Percentiles rank a stretch among this genome's conserved stretches.
Conservation (phyloP, 108 stramenopile genomes). For the Conticribra guillardii region DNA sequence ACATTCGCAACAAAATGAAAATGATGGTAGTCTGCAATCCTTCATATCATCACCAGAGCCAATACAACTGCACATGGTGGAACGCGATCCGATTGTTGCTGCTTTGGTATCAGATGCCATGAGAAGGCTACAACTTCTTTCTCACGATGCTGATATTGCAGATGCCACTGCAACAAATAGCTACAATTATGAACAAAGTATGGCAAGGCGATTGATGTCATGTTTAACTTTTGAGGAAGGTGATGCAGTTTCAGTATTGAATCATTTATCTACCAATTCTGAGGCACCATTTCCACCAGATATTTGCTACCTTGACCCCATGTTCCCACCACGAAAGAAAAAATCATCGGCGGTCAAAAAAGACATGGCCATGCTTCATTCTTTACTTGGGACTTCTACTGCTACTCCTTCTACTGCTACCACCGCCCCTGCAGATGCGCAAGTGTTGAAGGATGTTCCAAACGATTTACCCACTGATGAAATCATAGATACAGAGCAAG, state of each 20-base stretch:
- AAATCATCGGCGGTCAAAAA: conserved; percentile 76
- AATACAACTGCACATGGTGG: conserved; percentile 66
- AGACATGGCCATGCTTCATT: conserved; percentile 83
- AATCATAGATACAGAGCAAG: neutral
- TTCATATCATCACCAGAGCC: neutral
- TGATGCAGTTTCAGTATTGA: conserved; percentile 56
- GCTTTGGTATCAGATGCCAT: conserved; percentile 70
- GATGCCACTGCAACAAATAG: neutral
- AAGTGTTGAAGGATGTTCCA: no score
- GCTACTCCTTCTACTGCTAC: neutral
- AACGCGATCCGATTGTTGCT: conserved; percentile 78
- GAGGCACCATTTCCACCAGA: conserved; percentile 51
- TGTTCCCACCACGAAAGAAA: conserved; percentile 86
- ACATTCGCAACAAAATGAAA: conserved; percentile 12
- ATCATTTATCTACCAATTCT: neutral
- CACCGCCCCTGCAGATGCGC: no score
- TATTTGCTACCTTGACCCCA: conserved; percentile 85
- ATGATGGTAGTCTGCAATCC: no score
- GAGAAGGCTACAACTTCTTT: conserved; percentile 53
- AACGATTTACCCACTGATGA: neutral
- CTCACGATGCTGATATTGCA: conserved; percentile 4
- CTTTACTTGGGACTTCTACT: conserved; percentile 58
- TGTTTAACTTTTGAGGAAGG: conserved; percentile 56
- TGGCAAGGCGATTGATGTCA: conserved; percentile 30
- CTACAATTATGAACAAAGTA: neutral